Evolutionary conservation across 2,329 filamentous ascomycete genomes (phyloP), one percentile per base, ranked within the genome.

Genomic region (Calonectria pseudoturangicola): DNA sequence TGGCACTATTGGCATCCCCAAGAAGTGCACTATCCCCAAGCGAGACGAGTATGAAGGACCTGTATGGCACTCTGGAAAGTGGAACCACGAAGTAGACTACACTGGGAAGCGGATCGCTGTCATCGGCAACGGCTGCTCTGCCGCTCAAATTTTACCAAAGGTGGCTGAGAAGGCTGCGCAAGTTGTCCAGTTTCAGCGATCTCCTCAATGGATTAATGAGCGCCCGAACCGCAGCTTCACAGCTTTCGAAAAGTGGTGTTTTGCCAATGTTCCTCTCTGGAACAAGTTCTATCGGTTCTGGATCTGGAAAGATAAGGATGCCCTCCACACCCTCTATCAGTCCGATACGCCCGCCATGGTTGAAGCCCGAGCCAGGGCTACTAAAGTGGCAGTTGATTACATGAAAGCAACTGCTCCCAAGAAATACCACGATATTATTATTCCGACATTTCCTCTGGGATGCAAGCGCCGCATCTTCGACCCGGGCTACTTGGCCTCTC

Each of bases 401-500:
- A 28, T 54, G 50, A 27, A 16, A 3, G 27, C 3, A 13, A 28
- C 15, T 2, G 27, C 50, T 6, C 50, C 50, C 13, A 28, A 27
- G 21, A 54, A 81, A 64, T 81, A 81, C 47, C 74, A 75, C 54
- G 58, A 74, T 16, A 58, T 71, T 39, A 72, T 83, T 8, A 71
- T 82, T 13, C 82, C 81, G 0, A 45, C 76, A 3, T 82, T 80
- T 33, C 76, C 78, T 0, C 63, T 82, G 0, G 81, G 81, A 0
- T 83, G 81, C 73, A 82, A 82, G 75, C 71, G 82, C 9, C 74
- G 79, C 0, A 79, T 83, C 45, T 79, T 76, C 15, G 82, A 83
- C 58, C 77, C 81, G 0, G 81, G 77, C 27, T 83, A 82, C 27
- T 74, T 83, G 6, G 74, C 72, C 4, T 74, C 71, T 28, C 72